Evolutionary conservation across 73 alveolate genomes (phyloP), one percentile per base, ranked within the genome.

Genomic region (Stentor coeruleus): DNA sequence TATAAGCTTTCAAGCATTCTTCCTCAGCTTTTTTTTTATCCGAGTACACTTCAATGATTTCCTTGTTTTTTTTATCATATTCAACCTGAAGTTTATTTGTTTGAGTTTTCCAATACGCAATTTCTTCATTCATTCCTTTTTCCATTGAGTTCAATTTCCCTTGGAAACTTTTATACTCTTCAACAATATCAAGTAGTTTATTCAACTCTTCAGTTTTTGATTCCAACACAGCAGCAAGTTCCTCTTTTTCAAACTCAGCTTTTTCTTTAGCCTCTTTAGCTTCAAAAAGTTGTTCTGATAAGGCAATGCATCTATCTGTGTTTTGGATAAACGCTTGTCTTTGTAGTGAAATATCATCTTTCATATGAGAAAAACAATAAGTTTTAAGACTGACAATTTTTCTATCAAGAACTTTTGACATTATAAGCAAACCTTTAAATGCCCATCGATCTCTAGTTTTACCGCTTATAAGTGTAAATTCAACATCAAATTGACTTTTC

Each of bases 171-270:
- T 66, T 66, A 11, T 66, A 31, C n/a, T 66, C 40, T 31, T 66
- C 79, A 1, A 66, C 40, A 37, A 66, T 33, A 2, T 66, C 79
- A 1, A 66, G 14, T 11, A 66, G 79, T 1, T 31, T 66, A 33
- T 66, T 66, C 39, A 66, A 2, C 39, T 66, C 79, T 66, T 66
- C 79, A 2, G n/a, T 66, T 66, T 66, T 66, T 14, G 79, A 66
- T 2, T 66, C 79, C 15, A 66, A 2, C 20, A 66, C 40, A 26
- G 79, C 79, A 1, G 39, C 36, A 66, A 66, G 36, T 66, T 66
- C 79, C 33, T 66, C 79, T 66, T 66, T 66, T 66, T 66, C 79
- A 33, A 66, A 66, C 33, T 66, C 79, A 26, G 79, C 79, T 66
- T 66, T 66, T 66, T 66, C 79, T 66, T 66, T 66, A 1, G 79